Evolutionary conservation across 2,329 filamentous ascomycete genomes (phyloP), one percentile per base, ranked within the genome.

Genomic region (Hymenoscyphus linearis): DNA sequence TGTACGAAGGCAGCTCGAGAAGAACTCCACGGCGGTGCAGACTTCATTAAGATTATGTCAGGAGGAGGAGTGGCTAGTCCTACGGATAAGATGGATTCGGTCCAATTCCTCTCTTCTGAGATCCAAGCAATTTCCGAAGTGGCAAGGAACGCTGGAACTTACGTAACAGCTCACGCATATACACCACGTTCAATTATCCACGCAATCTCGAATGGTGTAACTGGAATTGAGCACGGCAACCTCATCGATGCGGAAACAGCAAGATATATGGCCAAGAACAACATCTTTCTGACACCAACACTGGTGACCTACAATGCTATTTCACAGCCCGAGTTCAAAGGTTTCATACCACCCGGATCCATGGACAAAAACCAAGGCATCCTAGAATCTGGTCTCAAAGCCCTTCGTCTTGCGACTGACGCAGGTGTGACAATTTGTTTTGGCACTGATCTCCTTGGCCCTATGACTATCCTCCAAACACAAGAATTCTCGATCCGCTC

Each of bases 41-140:
- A 86, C 67, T 85, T 86, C 65, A 78, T 87, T 70, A 86, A 86
- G 70, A 82, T 87, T 64, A 85, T 85, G 82, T 76, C 76, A 0
- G 78, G 78, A 4, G 83, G 84, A 1, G 84, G 84, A 9, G 82
- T 86, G 1, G 77, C 80, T 0, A 81, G 77, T 12, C 81, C 82
- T 0, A 84, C 81, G 0, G 84, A 86, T 67, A 73, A 73, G 44
- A 73, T 86, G 12, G 77, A 79, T 7, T 77, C 80, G 66, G 71
- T 80, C 14, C 84, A 86, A 68, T 86, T 85, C 71, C 82, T 82
- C 0, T 73, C 77, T 0, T 79, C 78, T 37, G 84, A 86, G 73
- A 80, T 86, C 59, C 72, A 72, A 44, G 82, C 83, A 4, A 82
- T 86, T 54, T 74, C 75, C 4, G 77, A 77, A 26, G 78, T 80